Evolutionary conservation across 495 filamentous ascomycete species (phyloP).

Genomic region (Apiosordaria backusii): DNA sequence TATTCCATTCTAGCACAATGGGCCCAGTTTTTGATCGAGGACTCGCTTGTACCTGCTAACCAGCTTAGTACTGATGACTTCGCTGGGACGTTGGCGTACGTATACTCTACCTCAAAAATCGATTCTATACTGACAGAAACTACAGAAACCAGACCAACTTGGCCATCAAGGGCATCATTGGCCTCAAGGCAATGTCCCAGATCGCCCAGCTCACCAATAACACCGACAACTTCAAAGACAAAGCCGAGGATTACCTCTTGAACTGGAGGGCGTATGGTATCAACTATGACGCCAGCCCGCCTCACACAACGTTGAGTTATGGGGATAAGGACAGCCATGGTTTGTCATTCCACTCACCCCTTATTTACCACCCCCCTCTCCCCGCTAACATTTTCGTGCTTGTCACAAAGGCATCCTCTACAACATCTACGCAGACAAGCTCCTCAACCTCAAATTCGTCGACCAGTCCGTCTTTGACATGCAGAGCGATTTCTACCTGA

Average conservation of each 20-base stretch:
- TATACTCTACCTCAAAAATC: not conserved
- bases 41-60: conserved; percentile 72
- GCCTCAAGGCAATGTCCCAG: conserved; percentile 87
- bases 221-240: conserved; percentile 57
- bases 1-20: conserved; percentile 80
- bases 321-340: conserved; percentile 40
- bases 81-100: conserved; percentile 67
- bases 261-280: conserved; percentile 75
- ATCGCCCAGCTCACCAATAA: conserved; percentile 64
- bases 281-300: conserved; percentile 58
- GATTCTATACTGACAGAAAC: not conserved
- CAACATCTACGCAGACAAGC: conserved; percentile 78
- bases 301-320: conserved; percentile 71
- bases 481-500: conserved; percentile 78
- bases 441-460: conserved; percentile 68
- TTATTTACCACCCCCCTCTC: too few species aligned
- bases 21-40: conserved; percentile 81
- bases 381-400: too few species aligned
- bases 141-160: conserved; percentile 81
- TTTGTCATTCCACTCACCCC: conserved; percentile 2
- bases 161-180: conserved; percentile 89
- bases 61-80: conserved; percentile 95
- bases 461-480: conserved; percentile 71
- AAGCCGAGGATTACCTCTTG: conserved; percentile 66
- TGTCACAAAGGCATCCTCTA: conserved; percentile 63